Percentiles rank a stretch among this genome's conserved stretches.
Conservation (phyloP, 2,329 filamentous ascomycete genomes). For the Pseudogymnoascus sp. region DNA sequence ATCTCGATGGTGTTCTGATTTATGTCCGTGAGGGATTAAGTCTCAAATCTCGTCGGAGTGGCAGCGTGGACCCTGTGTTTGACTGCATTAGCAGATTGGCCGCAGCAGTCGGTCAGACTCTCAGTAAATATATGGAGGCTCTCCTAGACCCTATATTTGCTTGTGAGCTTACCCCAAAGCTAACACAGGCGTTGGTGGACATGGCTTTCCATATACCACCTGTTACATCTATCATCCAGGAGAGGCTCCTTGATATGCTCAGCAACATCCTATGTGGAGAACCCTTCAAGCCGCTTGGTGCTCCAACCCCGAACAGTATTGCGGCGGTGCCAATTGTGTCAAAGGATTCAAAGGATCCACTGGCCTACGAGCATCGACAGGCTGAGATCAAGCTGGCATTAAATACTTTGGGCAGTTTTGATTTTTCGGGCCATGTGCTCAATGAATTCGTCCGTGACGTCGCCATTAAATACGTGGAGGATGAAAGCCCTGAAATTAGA, state of each 20-base stretch:
- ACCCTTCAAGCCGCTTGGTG: constrained; percentile 85
- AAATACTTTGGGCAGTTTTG: constrained; percentile 94
- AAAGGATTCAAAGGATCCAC: constrained; percentile 77
- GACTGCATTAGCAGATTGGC: constrained; percentile 96
- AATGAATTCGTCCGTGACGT: constrained; percentile 99
- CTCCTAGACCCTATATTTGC: constrained; percentile 93
- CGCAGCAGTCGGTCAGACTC: constrained; percentile 86
- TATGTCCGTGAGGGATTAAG: constrained; percentile 89
- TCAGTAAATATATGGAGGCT: constrained; percentile 98
- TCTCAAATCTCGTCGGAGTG: constrained; percentile 52
- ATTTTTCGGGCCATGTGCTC: constrained; percentile 83
- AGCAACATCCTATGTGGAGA: constrained; percentile 89
- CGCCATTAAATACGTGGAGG: constrained; percentile 95
- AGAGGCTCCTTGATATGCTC: constrained; percentile 86
- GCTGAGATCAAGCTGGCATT: constrained; percentile 86
- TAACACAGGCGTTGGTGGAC: constrained; percentile 92
- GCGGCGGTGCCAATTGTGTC: constrained; percentile 73
- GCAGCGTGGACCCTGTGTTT: constrained; percentile 68
- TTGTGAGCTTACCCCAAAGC: constrained; percentile 84
- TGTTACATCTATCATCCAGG: constrained; percentile 86
- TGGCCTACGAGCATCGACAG: constrained; percentile 72
- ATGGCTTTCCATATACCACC: constrained; percentile 99
- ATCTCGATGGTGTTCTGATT: constrained; percentile 86
- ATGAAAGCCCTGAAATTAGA: constrained; percentile 85
- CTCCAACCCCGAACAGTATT: constrained; percentile 74